These are phyloP conservation scores for Dianthus caryophyllus DNA, from an alignment of 148 eudicot genomes.

Conservation along the genomic window DNA sequence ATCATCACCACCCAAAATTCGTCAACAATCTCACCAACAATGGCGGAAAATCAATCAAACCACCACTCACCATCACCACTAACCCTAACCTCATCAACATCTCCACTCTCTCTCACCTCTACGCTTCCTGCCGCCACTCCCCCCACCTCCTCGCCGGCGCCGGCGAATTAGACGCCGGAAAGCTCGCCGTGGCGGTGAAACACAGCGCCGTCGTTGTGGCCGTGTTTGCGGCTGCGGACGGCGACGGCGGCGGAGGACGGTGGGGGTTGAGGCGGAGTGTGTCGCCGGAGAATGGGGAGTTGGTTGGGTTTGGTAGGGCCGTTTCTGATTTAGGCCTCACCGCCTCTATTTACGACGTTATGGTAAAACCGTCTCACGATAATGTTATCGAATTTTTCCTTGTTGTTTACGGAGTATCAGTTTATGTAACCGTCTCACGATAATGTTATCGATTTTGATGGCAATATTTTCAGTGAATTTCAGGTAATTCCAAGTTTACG, in stretches of 20 bases:
- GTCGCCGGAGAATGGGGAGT: conserved; percentile 44
- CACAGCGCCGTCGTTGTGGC: conserved; percentile 69
- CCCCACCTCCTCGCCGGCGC: conserved; percentile 50
- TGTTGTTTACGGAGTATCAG: too few relatives aligned
- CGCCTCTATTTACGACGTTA: conserved; percentile 75
- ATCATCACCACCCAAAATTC: background rate
- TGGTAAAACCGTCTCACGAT: conserved; percentile 33
- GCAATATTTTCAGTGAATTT: conserved; percentile 29
- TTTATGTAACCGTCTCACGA: too few relatives aligned
- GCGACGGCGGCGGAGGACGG: conserved; percentile 30
- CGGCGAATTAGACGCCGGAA: conserved; percentile 35
- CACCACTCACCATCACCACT: conserved; percentile 51
- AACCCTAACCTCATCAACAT: conserved; percentile 44
- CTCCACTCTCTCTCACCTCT: conserved; percentile 42
- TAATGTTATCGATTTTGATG: background rate
- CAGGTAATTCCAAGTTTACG: conserved; percentile 71
- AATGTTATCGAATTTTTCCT: background rate
- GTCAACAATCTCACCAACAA: background rate
- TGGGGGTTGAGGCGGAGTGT: conserved; percentile 29
- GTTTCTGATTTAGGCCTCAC: conserved; percentile 70
- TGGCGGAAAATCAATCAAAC: conserved; percentile 10
- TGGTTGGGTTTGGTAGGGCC: conserved; percentile 88
- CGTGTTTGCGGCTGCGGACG: conserved; percentile 35
- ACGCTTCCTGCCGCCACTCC: conserved; percentile 58
- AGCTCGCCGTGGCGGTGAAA: conserved; percentile 55